Evolutionary conservation across 2,329 filamentous ascomycete genomes (phyloP).

Genomic region (Penicillium sclerotigenum): DNA sequence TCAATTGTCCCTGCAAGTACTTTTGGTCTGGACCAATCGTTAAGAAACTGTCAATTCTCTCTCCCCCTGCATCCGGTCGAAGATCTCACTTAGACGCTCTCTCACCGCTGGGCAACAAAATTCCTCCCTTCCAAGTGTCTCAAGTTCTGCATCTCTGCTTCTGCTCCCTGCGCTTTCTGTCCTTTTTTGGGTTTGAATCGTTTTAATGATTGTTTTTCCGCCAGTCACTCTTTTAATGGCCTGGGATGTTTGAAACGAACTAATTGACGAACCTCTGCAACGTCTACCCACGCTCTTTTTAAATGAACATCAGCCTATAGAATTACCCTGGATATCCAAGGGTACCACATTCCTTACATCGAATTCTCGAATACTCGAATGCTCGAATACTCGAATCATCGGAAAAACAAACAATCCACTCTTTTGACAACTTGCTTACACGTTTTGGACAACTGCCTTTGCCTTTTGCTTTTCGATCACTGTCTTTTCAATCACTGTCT

Average conservation of each 20-base stretch:
- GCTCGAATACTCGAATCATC: conserved; percentile 16
- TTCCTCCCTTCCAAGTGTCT: conserved; percentile 21
- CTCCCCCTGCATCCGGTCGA: conserved; percentile 22
- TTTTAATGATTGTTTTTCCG: conserved; percentile 20
- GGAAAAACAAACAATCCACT: conserved; percentile 15
- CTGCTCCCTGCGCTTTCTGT: conserved; percentile 12
- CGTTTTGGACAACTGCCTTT: background rate
- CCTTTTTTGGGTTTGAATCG: conserved; percentile 20
- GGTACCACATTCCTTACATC: conserved; percentile 25
- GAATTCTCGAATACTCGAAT: conserved; percentile 13
- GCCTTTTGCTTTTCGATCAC: background rate
- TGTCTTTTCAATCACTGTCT: no score
- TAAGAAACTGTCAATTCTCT: background rate
- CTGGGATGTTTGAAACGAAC: conserved; percentile 25
- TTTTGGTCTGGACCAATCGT: conserved; percentile 8
- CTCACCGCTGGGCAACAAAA: conserved; percentile 33
- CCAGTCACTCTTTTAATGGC: conserved; percentile 36
- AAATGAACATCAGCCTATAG: conserved; percentile 9
- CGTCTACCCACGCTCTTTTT: conserved; percentile 30
- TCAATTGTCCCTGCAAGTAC: background rate
- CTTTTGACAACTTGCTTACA: conserved; percentile 1
- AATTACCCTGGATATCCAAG: background rate
- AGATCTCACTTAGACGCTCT: conserved; percentile 23
- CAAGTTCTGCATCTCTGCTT: conserved; percentile 14
- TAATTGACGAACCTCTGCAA: conserved; percentile 24